Conservation (phyloP, 1,284 basidiomycete species). For the Psilocybe mexicana region DNA sequence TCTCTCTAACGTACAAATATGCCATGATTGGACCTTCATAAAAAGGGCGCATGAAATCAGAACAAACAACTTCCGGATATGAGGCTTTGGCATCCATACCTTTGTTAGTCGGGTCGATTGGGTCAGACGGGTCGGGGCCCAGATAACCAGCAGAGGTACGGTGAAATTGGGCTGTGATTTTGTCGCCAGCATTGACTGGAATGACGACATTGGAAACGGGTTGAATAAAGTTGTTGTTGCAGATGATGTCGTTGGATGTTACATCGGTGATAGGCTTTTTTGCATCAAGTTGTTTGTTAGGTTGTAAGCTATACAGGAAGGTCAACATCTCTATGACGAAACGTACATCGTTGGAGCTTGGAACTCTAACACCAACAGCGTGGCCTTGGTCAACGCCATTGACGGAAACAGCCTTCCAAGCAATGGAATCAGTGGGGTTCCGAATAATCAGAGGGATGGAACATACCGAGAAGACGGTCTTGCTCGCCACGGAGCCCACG, state of each 20-base stretch:
- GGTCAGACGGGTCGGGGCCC: conserved; percentile 44
- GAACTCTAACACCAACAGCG: conserved; percentile 38
- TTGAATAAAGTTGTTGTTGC: conserved; percentile 33
- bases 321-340: too few relatives aligned
- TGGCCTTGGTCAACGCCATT: conserved; percentile 41
- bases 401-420: conserved; percentile 32
- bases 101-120: conserved; percentile 48
- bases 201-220: conserved; percentile 45
- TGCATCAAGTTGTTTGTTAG: background rate
- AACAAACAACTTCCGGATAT: background rate
- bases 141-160: conserved; percentile 36
- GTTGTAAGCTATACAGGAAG: background rate
- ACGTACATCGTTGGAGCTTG: conserved; percentile 34
- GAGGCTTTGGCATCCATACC: background rate
- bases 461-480: conserved; percentile 42
- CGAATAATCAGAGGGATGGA: background rate
- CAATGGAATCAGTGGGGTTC: background rate
- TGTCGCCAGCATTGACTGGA: conserved; percentile 40
- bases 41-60: background rate
- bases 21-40: conserved; percentile 37
- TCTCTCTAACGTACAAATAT: conserved; percentile 39
- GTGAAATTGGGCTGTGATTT: conserved; percentile 47
- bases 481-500: conserved; percentile 29
- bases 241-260: conserved; percentile 30
- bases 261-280: conserved; percentile 31